These are phyloP conservation scores for Entomortierella chlamydospora DNA, from an alignment of 192 early-diverging fungal genomes.

Conservation along the genomic window DNA sequence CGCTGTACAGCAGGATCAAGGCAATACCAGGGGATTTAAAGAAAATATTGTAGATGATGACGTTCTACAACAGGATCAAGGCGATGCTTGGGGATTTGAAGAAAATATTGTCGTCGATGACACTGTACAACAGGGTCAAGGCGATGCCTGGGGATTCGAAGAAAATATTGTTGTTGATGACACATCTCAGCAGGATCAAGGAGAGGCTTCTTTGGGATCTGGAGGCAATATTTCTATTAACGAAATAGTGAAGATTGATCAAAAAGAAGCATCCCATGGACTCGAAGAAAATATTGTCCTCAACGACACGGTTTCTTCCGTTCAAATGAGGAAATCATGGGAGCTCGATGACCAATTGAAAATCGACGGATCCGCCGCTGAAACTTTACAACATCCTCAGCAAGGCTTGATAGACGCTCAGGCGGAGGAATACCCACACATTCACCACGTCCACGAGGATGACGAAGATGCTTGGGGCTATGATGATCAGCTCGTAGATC, in stretches of 20 bases:
- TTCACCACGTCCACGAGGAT: conserved; percentile 13
- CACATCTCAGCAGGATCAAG: too few species aligned
- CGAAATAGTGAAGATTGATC: not conserved
- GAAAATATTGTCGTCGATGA: not conserved
- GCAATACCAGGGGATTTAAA: not conserved
- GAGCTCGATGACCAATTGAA: conserved; percentile 7
- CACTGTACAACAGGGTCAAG: too few species aligned
- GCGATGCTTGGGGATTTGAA: not conserved
- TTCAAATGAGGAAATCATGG: conserved; percentile 3
- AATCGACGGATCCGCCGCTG: not conserved
- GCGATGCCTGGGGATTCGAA: too few species aligned
- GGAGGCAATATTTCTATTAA: too few species aligned
- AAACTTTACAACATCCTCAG: not conserved
- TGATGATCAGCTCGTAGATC: conserved; percentile 26
- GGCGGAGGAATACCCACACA: conserved; percentile 1
- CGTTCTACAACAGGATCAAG: not conserved
- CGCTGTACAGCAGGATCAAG: not conserved
- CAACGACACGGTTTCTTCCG: not conserved
- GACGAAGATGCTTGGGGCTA: conserved; percentile 38
- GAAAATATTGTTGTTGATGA: too few species aligned
- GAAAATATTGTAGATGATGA: not conserved
- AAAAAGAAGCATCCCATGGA: not conserved
- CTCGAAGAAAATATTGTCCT: not conserved
- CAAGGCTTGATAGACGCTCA: not conserved
- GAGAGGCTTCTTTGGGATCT: too few species aligned